phyloP scores from a whole-genome alignment of 129 eudicot species.

The Flaveria brownii region DNA sequence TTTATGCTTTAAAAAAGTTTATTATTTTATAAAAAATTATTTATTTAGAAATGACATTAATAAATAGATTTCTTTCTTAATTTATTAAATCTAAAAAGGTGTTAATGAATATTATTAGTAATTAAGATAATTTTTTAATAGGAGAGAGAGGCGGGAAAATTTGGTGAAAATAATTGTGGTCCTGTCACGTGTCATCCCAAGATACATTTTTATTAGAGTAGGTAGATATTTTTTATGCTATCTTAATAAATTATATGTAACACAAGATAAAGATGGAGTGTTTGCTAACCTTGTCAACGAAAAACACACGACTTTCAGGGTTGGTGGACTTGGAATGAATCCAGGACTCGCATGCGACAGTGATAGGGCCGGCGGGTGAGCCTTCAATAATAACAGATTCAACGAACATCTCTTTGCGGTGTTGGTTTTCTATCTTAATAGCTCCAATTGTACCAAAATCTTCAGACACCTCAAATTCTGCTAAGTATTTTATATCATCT shows the following conservation, averaged over 20 bases:
- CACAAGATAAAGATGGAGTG: background rate
- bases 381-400: constrained; percentile 50
- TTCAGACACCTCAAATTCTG: constrained; percentile 41
- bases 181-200: too few species aligned
- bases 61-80: too few species aligned
- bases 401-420: constrained; percentile 57
- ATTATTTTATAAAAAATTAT: too few species aligned
- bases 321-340: constrained; percentile 49
- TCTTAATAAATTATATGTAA: background rate
- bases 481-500: constrained; percentile 42
- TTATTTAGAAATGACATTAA: too few species aligned
- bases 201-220: too few species aligned
- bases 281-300: constrained; percentile 57
- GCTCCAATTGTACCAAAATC: constrained; percentile 74
- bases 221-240: background rate
- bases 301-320: constrained; percentile 47
- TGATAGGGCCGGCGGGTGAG: constrained; percentile 25
- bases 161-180: too few species aligned
- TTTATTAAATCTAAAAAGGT: too few species aligned
- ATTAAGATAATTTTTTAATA: too few species aligned
- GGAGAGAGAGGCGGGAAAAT: too few species aligned
- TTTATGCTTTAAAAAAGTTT: too few species aligned
- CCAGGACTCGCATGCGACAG: constrained; percentile 55
- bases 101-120: too few species aligned
- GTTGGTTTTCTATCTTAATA: constrained; percentile 54